phyloP scores from a whole-genome alignment of 1,284 basidiomycete species.

The Mycosarcoma mackinlayi region DNA sequence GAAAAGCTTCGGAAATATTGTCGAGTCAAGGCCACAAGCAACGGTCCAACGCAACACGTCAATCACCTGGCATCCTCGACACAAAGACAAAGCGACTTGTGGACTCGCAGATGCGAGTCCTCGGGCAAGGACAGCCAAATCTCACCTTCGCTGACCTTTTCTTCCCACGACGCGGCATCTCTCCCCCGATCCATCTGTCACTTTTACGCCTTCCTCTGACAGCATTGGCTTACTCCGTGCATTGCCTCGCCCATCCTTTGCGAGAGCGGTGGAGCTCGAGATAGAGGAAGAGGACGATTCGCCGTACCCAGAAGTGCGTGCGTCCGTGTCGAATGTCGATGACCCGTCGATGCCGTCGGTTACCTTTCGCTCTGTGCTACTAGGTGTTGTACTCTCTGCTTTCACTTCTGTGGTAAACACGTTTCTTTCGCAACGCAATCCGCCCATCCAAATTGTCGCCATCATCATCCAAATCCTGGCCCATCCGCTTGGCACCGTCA shows the following conservation, averaged over 20 bases:
- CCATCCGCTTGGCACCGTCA: conserved; percentile 52
- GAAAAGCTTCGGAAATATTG: not conserved
- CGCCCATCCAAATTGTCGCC: conserved; percentile 53
- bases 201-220: conserved; percentile 15
- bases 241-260: conserved; percentile 11
- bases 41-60: conserved; percentile 22
- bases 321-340: conserved; percentile 62
- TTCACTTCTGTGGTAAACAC: conserved; percentile 58
- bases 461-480: conserved; percentile 54
- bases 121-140: conserved; percentile 12
- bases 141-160: conserved; percentile 5
- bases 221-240: conserved; percentile 23
- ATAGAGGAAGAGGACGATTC: conserved; percentile 57
- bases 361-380: conserved; percentile 58
- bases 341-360: conserved; percentile 59
- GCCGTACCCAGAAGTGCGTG: conserved; percentile 61
- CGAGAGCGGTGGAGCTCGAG: conserved; percentile 38
- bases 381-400: conserved; percentile 52
- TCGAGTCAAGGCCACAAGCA: conserved; percentile 1
- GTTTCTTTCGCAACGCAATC: conserved; percentile 58
- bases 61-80: conserved; percentile 45
- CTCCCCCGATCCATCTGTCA: conserved; percentile 8
- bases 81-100: not conserved
- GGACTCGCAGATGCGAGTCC: conserved; percentile 10
- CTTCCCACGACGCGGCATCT: conserved; percentile 8